Base-by-base conservation (phyloP, 1,139 yeast genomes). In the Taphrina flavorubra region DNA sequence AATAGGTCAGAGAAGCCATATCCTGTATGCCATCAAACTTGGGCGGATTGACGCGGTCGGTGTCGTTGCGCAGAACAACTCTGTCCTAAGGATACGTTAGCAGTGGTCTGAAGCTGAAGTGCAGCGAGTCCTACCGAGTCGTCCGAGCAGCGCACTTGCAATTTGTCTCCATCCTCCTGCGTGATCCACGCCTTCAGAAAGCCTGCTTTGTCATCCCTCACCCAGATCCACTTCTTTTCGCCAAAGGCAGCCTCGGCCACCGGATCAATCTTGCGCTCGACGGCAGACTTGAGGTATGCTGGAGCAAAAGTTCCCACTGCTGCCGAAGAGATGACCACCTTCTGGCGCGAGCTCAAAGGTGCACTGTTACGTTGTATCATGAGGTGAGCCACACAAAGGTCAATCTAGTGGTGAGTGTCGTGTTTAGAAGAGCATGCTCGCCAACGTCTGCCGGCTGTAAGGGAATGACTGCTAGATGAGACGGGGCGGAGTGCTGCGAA, bases 1-100 rank as follows among this genome's bases (percentile, higher is more conserved):
- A 82, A 77, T 88, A 92, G 1, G 99, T 95, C 74, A 94, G 82
- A 74, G 92, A 97, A 0, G 99, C 98, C 95, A 94, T 91, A 76
- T 94, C 97, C 74, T 89, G 87, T 71, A 96, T 92, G 75, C 87
- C 88, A 78, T 94, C 96, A 78, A 94, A 94, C 74, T 90, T 90
- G n/a, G 88, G 83, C 0, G 99, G 99, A 76, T 94, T 94, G 51
- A 80, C 83, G 72, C 86, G 86, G 72, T 89, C 89, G 25, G 88
- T 80, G 40, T 79, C 77, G 36, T 80, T 79, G 42, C 84, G 80
- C 39, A 81, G 80, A 4, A 87, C 81, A 1, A 77, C 76, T 34
- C 80, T 81, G 46, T 81, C 82, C 78, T 79, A 60, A 7, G 18
- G 7, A 1, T 2, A 20, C 36, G 7, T 49, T n/a, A 49, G 53